Conservation (phyloP, 2,329 filamentous ascomycete species). For the Fusarium solani-melongenae region DNA sequence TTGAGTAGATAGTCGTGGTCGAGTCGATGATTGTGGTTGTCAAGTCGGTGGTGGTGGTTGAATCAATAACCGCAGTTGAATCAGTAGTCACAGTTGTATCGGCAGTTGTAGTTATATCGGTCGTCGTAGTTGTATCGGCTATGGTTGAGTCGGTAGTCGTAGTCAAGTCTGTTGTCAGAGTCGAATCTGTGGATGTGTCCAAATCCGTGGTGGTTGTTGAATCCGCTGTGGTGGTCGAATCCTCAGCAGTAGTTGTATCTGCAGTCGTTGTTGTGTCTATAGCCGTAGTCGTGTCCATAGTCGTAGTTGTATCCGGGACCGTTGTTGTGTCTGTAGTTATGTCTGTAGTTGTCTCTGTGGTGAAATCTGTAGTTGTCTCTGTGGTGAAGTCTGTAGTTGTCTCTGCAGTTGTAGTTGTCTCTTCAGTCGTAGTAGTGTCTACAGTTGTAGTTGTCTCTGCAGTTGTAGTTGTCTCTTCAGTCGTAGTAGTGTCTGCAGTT, state of each 20-base stretch:
- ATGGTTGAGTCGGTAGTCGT: background rate
- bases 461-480: background rate
- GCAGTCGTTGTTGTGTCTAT: background rate
- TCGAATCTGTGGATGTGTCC: background rate
- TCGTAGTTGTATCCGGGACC: background rate
- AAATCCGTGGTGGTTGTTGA: background rate
- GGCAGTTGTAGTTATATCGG: too few species aligned
- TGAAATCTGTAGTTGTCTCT: background rate
- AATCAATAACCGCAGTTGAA: too few species aligned
- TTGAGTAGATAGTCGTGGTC: background rate
- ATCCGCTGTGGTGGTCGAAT: background rate
- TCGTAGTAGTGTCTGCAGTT: background rate
- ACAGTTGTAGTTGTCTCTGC: background rate
- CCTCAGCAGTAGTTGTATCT: background rate
- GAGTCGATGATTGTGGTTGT: background rate
- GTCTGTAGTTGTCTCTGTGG: background rate
- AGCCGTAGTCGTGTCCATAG: background rate
- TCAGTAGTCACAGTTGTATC: too few species aligned
- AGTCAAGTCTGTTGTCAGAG: background rate
- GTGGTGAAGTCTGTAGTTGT: background rate
- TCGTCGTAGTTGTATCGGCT: too few species aligned
- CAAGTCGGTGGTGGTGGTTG: too few species aligned
- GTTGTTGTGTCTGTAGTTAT: background rate
- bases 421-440: background rate
- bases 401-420: background rate